Base-by-base conservation (phyloP, 352 stramenopile genomes). In the Globisporangium spiculum region DNA sequence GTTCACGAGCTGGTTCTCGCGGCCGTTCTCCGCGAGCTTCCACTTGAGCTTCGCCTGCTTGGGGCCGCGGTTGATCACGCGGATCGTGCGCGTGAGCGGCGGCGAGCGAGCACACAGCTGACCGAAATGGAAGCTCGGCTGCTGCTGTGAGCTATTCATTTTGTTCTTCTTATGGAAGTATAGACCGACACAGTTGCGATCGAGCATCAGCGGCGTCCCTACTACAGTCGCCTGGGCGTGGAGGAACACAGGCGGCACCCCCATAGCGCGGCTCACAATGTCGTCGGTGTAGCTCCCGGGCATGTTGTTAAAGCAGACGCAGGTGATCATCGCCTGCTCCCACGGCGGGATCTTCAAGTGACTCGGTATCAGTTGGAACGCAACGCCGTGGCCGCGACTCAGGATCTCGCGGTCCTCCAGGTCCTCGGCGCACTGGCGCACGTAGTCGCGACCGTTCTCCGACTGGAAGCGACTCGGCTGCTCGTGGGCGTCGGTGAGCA, bases 291-390 rank as follows among this genome's bases (percentile, higher is more conserved):
- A 95, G 9, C 55, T 64, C 5, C 5, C 88, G 3, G 88, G 79
- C 74, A 93, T 87, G 75, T 94, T 92, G 76, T 88, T 93, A 71
- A 91, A 83, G 58, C 86, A 92, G 36, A 78, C 83, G 27, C 92
- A 62, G 14, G 65, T 60, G 10, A 91, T 74, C 10, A 90, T 65
- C 0, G 71, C 65, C 26, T 89, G 83, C 44, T 86, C 75, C 88
- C 88, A 94, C 12, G 84, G 75, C 1, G 76, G 61, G 50, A 94
- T 82, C 1, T 69, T 60, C 26, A 91, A 34, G 3, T 57, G 66
- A 2, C 36, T 54, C 0, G 79, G 82, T 9, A 65, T 38, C 7
- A 79, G 18, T 32, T 86, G 65, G 46, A 95, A 87, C 1, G 84
- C 84, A 22, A 89, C 63, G n/a, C 86, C 88, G 44, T 72, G 80